phyloP scores from a whole-genome alignment of 176 grass and related monocot genomes.

The Avena sativa region DNA sequence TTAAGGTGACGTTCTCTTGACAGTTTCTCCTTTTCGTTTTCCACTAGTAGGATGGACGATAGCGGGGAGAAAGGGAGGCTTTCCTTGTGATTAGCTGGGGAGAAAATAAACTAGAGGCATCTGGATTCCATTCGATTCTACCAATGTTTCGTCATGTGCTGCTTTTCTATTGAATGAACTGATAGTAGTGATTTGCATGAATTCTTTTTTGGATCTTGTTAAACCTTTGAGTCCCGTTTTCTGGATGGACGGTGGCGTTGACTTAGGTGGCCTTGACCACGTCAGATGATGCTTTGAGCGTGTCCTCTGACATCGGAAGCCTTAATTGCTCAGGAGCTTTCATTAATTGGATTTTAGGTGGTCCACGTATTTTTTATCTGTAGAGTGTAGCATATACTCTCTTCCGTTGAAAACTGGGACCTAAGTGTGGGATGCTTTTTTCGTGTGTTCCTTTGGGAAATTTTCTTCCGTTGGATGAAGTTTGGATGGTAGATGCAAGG shows the following conservation, averaged over 20 bases:
- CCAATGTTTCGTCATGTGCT: neutral
- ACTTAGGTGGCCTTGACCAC: neutral
- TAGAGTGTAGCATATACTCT: no score
- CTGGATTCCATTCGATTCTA: constrained; percentile 45
- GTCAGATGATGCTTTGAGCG: neutral
- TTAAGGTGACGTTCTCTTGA: constrained; percentile 46
- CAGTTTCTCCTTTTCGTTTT: constrained; percentile 38
- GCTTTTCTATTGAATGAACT: neutral
- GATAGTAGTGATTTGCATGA: neutral
- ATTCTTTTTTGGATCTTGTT: neutral
- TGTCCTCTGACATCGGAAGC: neutral
- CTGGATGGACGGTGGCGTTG: neutral
- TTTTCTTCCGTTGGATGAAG: no score
- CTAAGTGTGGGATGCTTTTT: no score
- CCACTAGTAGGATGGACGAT: constrained; percentile 24
- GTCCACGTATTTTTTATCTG: neutral
- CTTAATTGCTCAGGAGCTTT: neutral
- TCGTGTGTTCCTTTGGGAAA: no score
- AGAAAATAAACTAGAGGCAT: constrained; percentile 50
- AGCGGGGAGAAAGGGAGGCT: constrained; percentile 34
- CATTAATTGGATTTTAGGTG: neutral
- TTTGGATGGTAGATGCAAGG: no score
- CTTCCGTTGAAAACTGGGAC: no score
- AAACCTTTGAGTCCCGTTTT: neutral
- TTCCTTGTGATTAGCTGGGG: constrained; percentile 45